These are phyloP conservation scores for Phytophthora pisi DNA, from an alignment of 352 stramenopile species.

Conservation along the genomic window DNA sequence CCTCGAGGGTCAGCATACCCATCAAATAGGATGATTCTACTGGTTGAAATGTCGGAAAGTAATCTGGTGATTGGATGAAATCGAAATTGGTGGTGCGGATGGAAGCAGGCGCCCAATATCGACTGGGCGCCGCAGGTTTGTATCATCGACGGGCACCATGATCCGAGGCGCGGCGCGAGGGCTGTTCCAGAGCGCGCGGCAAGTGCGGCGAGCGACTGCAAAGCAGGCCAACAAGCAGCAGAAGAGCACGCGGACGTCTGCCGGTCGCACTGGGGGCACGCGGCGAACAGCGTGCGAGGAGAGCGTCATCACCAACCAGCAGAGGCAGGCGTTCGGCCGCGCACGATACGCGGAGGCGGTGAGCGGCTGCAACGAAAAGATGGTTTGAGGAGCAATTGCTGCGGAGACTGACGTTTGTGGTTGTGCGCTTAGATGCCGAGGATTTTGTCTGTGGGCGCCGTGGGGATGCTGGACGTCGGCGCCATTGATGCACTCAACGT, in stretches of 20 bases:
- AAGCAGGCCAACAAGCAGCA: conserved; percentile 20
- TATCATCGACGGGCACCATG: conserved; percentile 31
- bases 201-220: conserved; percentile 49
- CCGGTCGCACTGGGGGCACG: conserved; percentile 7
- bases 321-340: conserved; percentile 61
- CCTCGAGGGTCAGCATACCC: conserved; percentile 6
- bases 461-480: conserved; percentile 44
- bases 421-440: conserved; percentile 46
- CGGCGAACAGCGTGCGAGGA: conserved; percentile 41
- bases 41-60: no score
- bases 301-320: conserved; percentile 49
- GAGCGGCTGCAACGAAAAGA: neutral
- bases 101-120: no score
- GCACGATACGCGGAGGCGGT: conserved; percentile 42
- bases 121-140: conserved; percentile 9
- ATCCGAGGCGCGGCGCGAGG: conserved; percentile 50
- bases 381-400: neutral
- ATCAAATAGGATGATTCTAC: conserved; percentile 3
- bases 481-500: conserved; percentile 51
- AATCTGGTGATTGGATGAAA: no score
- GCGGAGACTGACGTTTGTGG: conserved; percentile 1
- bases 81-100: no score
- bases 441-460: conserved; percentile 37
- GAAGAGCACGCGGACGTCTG: neutral
- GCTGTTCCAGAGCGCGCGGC: conserved; percentile 59